Evolutionary conservation across 495 filamentous ascomycete species (phyloP), one percentile per base, ranked within the genome.

Genomic region (Aspergillus olivimuriae): DNA sequence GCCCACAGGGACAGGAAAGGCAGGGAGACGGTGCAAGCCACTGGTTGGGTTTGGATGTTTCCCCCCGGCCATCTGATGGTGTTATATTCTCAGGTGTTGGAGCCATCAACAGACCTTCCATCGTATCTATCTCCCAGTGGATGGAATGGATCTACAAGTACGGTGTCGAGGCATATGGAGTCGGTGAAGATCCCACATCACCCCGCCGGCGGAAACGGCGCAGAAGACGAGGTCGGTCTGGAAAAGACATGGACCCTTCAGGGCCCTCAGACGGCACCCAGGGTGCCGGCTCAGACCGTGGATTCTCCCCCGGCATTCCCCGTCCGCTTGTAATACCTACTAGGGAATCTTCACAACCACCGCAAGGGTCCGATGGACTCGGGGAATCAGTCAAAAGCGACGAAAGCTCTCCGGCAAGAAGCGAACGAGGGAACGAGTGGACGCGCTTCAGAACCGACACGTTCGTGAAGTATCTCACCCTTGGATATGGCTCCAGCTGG

Each of bases 11-110:
- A 2, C 4, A 28, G 9, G 14, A 37, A 10, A 39, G 28, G 32
- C 20, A 23, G 24, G 32, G 10, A 15, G 18, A 46, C 10, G 40
- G 42, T 36, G 52, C 52, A 34, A 42, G 18, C 4, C 40, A 17
- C 40, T 94, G 87, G 87, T 73, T 89, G 36, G 86, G 85, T 2
- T 66, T 64, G 32, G 83, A 81, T 15, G 58, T 59, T 26, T 69
- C 78, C 48, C 77, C 84, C n/a, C 69, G 71, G 0, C 75, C 81
- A 6, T 75, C 82, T 36, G 89, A 95, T 61, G 90, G 90, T 17
- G 76, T 87, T 3, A 72, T 96, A 7, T 96, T 96, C 58, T 74
- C 87, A 10, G 89, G 90, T 1, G 65, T 83, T 2, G 86, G 86
- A 2, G 72, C 77, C 4, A 57, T 95, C 17, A 77, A 77, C 12